Evolutionary conservation across 768 basidiomycete species (phyloP), one percentile per base, ranked within the genome.

Genomic region (Porpolomopsis calyptriformis): DNA sequence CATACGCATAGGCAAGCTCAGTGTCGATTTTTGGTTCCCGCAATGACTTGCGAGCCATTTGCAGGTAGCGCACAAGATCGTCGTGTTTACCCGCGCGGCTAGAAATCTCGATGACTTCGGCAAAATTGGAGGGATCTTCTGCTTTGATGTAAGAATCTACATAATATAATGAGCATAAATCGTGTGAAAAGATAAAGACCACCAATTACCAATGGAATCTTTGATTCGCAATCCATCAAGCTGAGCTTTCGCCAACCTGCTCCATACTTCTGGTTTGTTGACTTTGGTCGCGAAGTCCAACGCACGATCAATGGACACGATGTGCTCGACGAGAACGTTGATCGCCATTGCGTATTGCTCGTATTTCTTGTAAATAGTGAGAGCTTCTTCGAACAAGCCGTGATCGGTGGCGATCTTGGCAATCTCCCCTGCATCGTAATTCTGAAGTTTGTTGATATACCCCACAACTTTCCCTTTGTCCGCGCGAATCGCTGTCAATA

Each of bases 21-120:
- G 96, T 97, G 61, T 99, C 96, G 55, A 99, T 93, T 67, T 83
- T 92, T 26, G 96, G 96, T 63, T 99, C 96, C 47, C 96, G 84
- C 12, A 97, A 78, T 38, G 85, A 77, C 70, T 96, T 98, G 63
- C 96, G 85, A 24, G 96, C 91, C 96, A 98, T 99, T 64, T 99
- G 96, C 10, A 99, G 73, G 73, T 81, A 99, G 44, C 92, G 83
- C 36, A 98, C 96, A 38, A 99, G 81, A 59, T 99, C 91, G 54
- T 88, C 85, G 46, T 87, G 82, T 62, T 88, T 77, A 55, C 85
- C 96, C 1, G 96, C 96, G 51, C 82, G 90, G 57, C 80, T 85
- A 48, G 93, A 81, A 49, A 97, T 97, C 64, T 99, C 96, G 54
- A 93, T 90, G 57, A 97, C 90, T 62, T 98, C 94, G 9, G 74